Base-by-base conservation (phyloP, 495 filamentous ascomycete species). In the Annulohypoxylon moriforme region DNA sequence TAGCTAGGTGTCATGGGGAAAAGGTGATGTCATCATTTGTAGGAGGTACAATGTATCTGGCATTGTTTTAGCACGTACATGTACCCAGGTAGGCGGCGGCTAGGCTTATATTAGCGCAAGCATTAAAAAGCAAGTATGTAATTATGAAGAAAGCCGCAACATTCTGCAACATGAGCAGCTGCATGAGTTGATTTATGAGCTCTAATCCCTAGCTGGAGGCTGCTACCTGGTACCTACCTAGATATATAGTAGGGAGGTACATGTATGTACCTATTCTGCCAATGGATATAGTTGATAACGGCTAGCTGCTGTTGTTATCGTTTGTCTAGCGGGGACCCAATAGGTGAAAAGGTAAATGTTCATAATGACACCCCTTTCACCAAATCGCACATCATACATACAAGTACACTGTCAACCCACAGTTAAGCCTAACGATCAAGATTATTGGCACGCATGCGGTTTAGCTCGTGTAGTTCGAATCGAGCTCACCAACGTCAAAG, bases 341-440 rank as follows among this genome's bases (percentile, higher is more conserved):
- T 24, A n/a, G 36, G 36, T n/a, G 11, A 18, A 25, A n/a, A 22
- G 20, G 20, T 49, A 20, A 59, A 20, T 14, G 13, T 53, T 55
- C 47, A 38, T 64, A 53, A 55, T 42, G 46, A 36, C 47, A 55
- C 60, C 66, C 66, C 66, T 25, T 16, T 16, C 49, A 24, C 25
- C 25, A 63, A 58, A 10, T 71, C 18, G 63, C 33, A 59, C 63
- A 72, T 67, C 57, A 65, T 65, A 65, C n/a, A 55, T n/a, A n/a
- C n/a, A n/a, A n/a, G n/a, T n/a, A n/a, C n/a, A n/a, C n/a, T n/a
- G n/a, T n/a, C n/a, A n/a, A 42, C 14, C 13, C 16, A 47, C 42
- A 47, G 42, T 47, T 6, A 36, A 36, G 10, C 10, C 1, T 8
- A 11, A 8, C 33, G 10, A 36, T 36, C 31, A 18, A 33, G 0